Percentiles rank a stretch among this genome's conserved stretches.
Evolutionary conservation across 1,139 yeast genomes (phyloP).

Genomic region (Debaryomyces coudertii): DNA sequence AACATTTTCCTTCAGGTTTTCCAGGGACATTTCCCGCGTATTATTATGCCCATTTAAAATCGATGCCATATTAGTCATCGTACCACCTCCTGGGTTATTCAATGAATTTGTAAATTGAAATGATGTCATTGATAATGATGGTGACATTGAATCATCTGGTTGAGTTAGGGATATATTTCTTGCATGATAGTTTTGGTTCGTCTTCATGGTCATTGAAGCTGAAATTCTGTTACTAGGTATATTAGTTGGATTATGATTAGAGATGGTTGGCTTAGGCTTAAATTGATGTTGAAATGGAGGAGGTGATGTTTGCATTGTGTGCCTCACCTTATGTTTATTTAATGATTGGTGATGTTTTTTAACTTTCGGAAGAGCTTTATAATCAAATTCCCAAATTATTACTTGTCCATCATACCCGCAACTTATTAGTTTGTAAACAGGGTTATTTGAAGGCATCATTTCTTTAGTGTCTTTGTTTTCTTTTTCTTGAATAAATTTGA

Average conservation of each 20-base stretch:
- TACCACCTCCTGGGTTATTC: slow-evolving; percentile 10
- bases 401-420: slow-evolving; percentile 75
- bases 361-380: slow-evolving; percentile 57
- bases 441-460: slow-evolving; percentile 22
- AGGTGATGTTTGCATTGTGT: slow-evolving; percentile 16
- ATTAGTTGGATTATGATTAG: slow-evolving; percentile 18
- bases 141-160: slow-evolving; percentile 15
- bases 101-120: slow-evolving; percentile 9
- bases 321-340: slow-evolving; percentile 10
- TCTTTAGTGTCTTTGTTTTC: slow-evolving; percentile 18
- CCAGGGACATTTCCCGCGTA: slow-evolving; percentile 8
- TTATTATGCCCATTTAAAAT: slow-evolving; percentile 11
- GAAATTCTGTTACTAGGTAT: slow-evolving; percentile 14
- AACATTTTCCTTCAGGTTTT: slow-evolving; percentile 16
- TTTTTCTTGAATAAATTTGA: slow-evolving; percentile 35
- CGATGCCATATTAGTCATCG: slow-evolving; percentile 18
- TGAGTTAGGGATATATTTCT: slow-evolving; percentile 16
- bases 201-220: slow-evolving; percentile 3
- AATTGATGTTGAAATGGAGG: slow-evolving; percentile 9
- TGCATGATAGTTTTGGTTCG: slow-evolving; percentile 11
- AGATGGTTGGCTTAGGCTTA: slow-evolving; percentile 1
- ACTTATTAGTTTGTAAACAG: slow-evolving; percentile 59
- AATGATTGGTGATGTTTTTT: slow-evolving; percentile 23
- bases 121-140: slow-evolving; percentile 10
- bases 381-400: slow-evolving; percentile 74